Conservation (phyloP, 2,329 filamentous ascomycete species). For the Chalaropsis thielavioides region DNA sequence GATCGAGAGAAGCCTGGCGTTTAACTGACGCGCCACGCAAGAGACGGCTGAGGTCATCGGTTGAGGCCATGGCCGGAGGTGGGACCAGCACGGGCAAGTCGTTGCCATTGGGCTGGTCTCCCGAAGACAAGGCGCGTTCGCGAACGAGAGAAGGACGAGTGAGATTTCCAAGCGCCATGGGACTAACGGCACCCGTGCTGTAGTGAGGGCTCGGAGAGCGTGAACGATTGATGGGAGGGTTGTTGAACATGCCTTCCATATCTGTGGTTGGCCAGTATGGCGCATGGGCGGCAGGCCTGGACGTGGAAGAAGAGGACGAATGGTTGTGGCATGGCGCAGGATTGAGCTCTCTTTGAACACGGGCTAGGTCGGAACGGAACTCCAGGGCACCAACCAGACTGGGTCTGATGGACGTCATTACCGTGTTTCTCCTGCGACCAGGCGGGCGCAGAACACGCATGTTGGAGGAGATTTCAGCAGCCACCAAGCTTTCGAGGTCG, state of each 20-base stretch:
- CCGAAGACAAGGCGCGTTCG: slow-evolving; percentile 35
- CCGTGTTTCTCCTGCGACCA: slow-evolving; percentile 49
- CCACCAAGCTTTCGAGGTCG: slow-evolving; percentile 49
- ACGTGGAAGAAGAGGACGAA: slow-evolving; percentile 19
- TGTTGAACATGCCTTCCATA: slow-evolving; percentile 11
- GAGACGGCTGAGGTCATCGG: slow-evolving; percentile 7
- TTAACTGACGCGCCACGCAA: slow-evolving; percentile 1
- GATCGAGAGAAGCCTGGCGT: slow-evolving; percentile 6
- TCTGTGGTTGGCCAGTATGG: slow-evolving; percentile 12
- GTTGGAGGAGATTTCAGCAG: slow-evolving; percentile 75
- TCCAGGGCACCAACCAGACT: slow-evolving; percentile 88
- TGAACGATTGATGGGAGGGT: neutral
- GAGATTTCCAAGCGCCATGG: neutral
- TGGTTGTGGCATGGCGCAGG: slow-evolving; percentile 14
- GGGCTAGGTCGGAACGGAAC: slow-evolving; percentile 81
- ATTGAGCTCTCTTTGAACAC: slow-evolving; percentile 48
- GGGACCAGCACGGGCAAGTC: slow-evolving; percentile 3
- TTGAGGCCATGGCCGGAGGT: neutral
- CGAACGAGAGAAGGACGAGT: neutral
- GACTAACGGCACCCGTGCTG: neutral
- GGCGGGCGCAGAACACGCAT: slow-evolving; percentile 72
- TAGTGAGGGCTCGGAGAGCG: slow-evolving; percentile 5
- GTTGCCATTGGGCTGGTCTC: slow-evolving; percentile 23
- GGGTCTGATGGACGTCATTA: slow-evolving; percentile 69
- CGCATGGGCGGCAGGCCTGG: slow-evolving; percentile 2